Base-by-base conservation (phyloP, 2,329 filamentous ascomycete genomes). In the Coniochaeta pulveracea region DNA sequence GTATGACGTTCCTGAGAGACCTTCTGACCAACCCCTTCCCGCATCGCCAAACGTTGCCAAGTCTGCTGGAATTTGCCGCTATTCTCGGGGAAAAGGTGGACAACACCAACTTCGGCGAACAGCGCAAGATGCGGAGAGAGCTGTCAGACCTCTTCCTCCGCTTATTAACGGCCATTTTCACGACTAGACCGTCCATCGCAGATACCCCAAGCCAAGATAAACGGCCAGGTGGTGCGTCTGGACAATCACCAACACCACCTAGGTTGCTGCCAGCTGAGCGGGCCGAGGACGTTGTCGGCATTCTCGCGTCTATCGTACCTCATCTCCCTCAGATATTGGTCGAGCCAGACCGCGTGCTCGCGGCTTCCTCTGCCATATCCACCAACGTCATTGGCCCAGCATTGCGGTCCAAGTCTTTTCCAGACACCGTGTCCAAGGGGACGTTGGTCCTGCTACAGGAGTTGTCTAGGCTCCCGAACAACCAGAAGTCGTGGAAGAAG, bases 41-140 rank as follows among this genome's bases (percentile, higher is more conserved):
- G 3, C 89, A 98, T 58, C 72, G 91, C 36, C 88, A 95, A 50
- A 89, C 88, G 6, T 58, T 98, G 24, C 84, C 91, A 6, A 77
- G 80, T 33, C 62, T 98, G 27, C 63, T 98, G 10, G 84, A 93
- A 46, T 95, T 96, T 48, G 82, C 85, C 1, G 82, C 84, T 1
- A 83, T 93, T 24, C 62, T 98, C 23, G 89, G 91, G 2, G 82
- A 91, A 51, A 98, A 98, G 62, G 82, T 96, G 32, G 88, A 95
- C 54, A 95, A 98, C 46, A 98, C 89, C 10, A 95, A 88, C 47
- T 96, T 95, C 57, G 89, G 89, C 21, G 89, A 96, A 58, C 85
- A 95, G 57, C 72, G 78, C 33, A 86, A 81, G 55, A 94, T 95
- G 85, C 76, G 88, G 40, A 75, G 82, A 51, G 89, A 96, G 39